phyloP scores from a whole-genome alignment of 208 protist species.

The Acanthamoeba healyi region DNA sequence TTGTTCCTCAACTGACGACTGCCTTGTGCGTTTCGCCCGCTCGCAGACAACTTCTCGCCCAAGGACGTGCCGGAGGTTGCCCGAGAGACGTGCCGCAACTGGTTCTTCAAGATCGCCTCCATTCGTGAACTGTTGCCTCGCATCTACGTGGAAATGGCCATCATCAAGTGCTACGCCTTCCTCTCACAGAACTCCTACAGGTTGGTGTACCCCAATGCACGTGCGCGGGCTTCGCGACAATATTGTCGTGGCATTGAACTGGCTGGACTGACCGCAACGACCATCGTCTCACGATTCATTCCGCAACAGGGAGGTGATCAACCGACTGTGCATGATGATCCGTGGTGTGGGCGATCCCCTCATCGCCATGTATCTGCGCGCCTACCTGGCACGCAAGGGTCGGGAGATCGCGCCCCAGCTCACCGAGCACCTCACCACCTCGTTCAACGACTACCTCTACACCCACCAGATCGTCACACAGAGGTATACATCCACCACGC shows the following conservation, averaged over 20 bases:
- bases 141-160: constrained; percentile 91
- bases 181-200: constrained; percentile 79
- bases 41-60: constrained; percentile 75
- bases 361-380: constrained; percentile 88
- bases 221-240: no score
- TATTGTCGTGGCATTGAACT: no score
- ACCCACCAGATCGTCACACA: constrained; percentile 18
- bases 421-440: constrained; percentile 78
- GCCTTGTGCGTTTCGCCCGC: no score
- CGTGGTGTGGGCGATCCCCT: constrained; percentile 93
- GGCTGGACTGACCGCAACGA: no score
- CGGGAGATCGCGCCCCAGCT: constrained; percentile 81
- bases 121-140: constrained; percentile 93
- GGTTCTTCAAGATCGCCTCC: constrained; percentile 94
- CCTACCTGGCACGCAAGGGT: constrained; percentile 89
- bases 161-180: constrained; percentile 90
- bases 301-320: constrained; percentile 75
- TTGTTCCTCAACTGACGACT: background rate
- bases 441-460: constrained; percentile 78
- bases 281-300: no score
- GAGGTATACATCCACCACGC: background rate
- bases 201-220: background rate
- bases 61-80: constrained; percentile 81
- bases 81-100: constrained; percentile 93
- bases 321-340: constrained; percentile 86